Evolutionary conservation across 345 rosid species (phyloP), one percentile per base, ranked within the genome.

Genomic region (Lepidium aucheri): DNA sequence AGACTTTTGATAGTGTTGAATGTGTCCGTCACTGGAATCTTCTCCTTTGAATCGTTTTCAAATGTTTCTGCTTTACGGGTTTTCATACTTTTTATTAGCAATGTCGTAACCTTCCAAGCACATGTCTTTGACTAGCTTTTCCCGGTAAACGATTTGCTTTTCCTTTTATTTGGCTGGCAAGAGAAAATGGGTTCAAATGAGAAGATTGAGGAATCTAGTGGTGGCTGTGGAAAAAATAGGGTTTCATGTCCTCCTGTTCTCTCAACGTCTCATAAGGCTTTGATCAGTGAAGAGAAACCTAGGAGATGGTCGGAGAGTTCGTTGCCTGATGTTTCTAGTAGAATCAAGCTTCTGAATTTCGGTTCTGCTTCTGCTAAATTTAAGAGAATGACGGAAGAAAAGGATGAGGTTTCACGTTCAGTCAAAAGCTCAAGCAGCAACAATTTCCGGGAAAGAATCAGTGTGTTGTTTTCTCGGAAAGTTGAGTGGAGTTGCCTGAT

Each of bases 351-450:
- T 67, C 75, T 82, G 28, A 77, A 79, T 43, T 63, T 82, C 2
- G 86, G 81, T 20, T 83, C 91, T 20, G 76, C 93, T 43, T 87
- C 93, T 32, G 84, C 81, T 62, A 86, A 46, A 42, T 80, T 86
- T 71, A 80, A 56, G 82, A 76, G 69, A 69, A 72, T 93, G 56
- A 85, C 94, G 2, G 76, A 75, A 70, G 83, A 84, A 39, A 88
- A 71, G 52, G 95, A 90, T 33, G 85, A 80, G 33, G 50, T 79
- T 43, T 93, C 90, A 38, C 86, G 84, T 39, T 71, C 89, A 2
- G 90, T 87, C 42, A 43, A 61, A 54, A 74, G 78, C 75, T 70
- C 86, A 2, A 74, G 79, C 60, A 44, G 64, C 62, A 81, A 69
- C 40, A 54, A 76, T 50, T 6, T 90, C 60, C 72, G 84, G 32